These are phyloP conservation scores for Phytopythium litorale DNA, from an alignment of 352 stramenopile genomes.

Conservation along the genomic window DNA sequence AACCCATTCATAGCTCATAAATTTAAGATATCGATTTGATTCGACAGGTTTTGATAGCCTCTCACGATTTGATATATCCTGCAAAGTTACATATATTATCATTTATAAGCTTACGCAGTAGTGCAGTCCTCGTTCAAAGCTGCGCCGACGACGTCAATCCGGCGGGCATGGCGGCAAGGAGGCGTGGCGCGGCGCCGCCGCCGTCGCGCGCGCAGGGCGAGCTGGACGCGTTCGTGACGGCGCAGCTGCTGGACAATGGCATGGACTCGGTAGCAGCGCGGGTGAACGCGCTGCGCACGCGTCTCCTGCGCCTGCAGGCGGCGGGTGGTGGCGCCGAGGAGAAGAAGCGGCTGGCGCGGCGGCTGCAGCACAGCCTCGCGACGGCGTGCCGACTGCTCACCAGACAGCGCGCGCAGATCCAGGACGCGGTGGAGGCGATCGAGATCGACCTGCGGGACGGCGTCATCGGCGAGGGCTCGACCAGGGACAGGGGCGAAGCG, in stretches of 20 bases:
- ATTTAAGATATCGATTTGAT: too few relatives aligned
- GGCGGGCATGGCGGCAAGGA: not conserved
- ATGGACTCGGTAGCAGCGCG: conserved; percentile 65
- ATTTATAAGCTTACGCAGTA: too few relatives aligned
- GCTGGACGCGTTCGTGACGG: conserved; percentile 64
- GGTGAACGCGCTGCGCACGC: conserved; percentile 59
- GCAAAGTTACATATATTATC: too few relatives aligned
- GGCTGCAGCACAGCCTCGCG: conserved; percentile 63
- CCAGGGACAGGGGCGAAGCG: conserved; percentile 7
- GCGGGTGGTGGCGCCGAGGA: conserved; percentile 14
- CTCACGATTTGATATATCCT: too few relatives aligned
- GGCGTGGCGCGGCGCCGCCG: not conserved
- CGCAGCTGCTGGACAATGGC: conserved; percentile 76
- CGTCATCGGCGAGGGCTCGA: conserved; percentile 17
- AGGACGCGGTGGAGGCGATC: conserved; percentile 44
- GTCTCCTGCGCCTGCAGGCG: conserved; percentile 29
- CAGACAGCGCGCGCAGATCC: conserved; percentile 48
- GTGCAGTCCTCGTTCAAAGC: too few relatives aligned
- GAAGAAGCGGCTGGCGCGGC: conserved; percentile 43
- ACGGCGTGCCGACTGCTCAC: conserved; percentile 51
- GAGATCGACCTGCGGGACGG: conserved; percentile 47
- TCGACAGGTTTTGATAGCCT: too few relatives aligned
- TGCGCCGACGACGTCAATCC: too few relatives aligned
- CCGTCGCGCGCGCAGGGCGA: conserved; percentile 37
- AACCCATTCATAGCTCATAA: too few relatives aligned